Evolutionary conservation across 352 stramenopile genomes (phyloP).

Genomic region (Hyaloperonospora brassicae): DNA sequence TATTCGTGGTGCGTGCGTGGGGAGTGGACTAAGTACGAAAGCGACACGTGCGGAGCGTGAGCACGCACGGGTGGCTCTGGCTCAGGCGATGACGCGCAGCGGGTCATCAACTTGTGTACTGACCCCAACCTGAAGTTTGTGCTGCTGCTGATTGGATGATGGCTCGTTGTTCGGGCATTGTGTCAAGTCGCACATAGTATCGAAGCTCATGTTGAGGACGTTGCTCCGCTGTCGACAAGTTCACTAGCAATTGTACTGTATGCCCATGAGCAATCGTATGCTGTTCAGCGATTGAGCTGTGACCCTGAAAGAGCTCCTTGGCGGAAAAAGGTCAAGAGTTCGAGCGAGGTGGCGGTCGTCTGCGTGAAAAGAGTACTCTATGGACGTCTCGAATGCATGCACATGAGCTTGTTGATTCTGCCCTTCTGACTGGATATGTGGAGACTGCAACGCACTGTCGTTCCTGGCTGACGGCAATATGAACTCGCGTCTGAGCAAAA

Average conservation of each 20-base stretch:
- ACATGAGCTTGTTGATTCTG: conserved; percentile 49
- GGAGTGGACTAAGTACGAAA: conserved; percentile 15
- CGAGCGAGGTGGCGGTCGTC: too few relatives aligned
- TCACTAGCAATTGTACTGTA: too few relatives aligned
- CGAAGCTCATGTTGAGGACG: too few relatives aligned
- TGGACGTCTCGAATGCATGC: conserved; percentile 34
- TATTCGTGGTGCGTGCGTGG: conserved; percentile 12
- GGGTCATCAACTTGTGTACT: too few relatives aligned
- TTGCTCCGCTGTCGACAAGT: too few relatives aligned
- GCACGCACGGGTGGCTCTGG: too few relatives aligned
- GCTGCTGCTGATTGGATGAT: too few relatives aligned
- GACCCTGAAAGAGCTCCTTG: not conserved
- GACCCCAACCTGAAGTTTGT: too few relatives aligned
- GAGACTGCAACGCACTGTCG: conserved; percentile 67
- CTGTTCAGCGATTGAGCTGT: not conserved
- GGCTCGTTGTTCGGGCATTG: too few relatives aligned
- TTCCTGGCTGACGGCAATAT: conserved; percentile 88
- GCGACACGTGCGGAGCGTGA: not conserved
- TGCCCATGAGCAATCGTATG: not conserved
- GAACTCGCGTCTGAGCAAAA: conserved; percentile 87
- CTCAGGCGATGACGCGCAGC: too few relatives aligned
- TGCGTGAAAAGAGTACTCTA: conserved; percentile 9
- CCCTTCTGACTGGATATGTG: conserved; percentile 58
- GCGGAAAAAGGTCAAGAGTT: not conserved
- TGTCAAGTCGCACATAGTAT: too few relatives aligned